Percentiles rank a stretch among this genome's conserved stretches.
Conservation (phyloP, 2,329 filamentous ascomycete genomes). For the Talaromyces sp. region DNA sequence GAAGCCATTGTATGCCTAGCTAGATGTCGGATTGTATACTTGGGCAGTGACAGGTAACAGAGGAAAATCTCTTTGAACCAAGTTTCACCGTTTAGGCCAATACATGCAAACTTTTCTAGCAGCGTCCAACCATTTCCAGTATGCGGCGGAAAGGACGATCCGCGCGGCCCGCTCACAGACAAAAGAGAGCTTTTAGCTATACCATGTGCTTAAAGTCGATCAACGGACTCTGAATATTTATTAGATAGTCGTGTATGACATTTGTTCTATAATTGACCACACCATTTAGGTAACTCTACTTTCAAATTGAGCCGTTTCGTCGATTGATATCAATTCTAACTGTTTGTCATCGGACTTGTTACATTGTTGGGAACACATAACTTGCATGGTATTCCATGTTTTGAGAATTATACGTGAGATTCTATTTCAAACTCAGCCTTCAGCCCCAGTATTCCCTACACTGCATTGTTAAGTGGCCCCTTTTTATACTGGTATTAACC, state of each 20-base stretch:
- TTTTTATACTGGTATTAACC: background rate
- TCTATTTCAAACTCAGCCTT: background rate
- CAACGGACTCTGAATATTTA: background rate
- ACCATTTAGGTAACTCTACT: background rate
- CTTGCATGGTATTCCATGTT: background rate
- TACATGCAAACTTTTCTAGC: too few relatives aligned
- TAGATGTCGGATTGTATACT: background rate
- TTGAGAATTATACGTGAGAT: background rate
- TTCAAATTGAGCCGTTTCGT: background rate
- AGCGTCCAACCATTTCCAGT: background rate
- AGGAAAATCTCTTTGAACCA: too few relatives aligned
- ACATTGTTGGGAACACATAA: background rate
- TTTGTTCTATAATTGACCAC: background rate
- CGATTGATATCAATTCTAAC: background rate
- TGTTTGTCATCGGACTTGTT: background rate
- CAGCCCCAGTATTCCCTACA: background rate
- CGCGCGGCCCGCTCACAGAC: constrained; percentile 1
- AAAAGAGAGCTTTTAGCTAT: too few relatives aligned
- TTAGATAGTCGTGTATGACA: background rate
- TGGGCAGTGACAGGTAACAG: background rate
- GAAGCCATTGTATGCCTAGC: background rate
- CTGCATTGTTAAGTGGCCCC: background rate
- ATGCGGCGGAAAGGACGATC: background rate
- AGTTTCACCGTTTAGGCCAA: too few relatives aligned
- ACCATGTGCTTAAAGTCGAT: background rate